Conservation (phyloP, 495 filamentous ascomycete species). For the Penicillium mononematosum region DNA sequence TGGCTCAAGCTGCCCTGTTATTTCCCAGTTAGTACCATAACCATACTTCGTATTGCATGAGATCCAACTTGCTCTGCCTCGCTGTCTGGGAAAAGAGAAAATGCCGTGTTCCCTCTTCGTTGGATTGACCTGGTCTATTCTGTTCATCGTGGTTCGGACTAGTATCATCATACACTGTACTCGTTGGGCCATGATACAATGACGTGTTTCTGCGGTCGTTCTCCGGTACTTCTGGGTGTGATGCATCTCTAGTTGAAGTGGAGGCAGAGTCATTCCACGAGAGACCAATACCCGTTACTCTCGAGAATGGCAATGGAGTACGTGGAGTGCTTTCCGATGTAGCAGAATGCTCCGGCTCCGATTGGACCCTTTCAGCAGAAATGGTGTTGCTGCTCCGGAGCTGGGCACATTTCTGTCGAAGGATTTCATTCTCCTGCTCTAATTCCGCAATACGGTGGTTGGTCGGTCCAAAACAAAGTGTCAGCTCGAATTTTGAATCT, state of each 20-base stretch:
- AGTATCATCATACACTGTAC: constrained; percentile 32
- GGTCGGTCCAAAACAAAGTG: constrained; percentile 20
- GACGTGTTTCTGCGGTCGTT: constrained; percentile 22
- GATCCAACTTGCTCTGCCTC: constrained; percentile 23
- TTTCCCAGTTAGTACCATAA: neutral
- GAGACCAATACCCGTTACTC: constrained; percentile 7
- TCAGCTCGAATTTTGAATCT: neutral
- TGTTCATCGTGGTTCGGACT: constrained; percentile 12
- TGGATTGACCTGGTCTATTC: constrained; percentile 9
- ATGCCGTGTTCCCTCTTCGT: constrained; percentile 22
- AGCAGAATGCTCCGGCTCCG: constrained; percentile 8
- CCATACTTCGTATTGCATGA: neutral
- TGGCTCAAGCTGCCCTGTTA: constrained; percentile 30
- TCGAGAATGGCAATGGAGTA: constrained; percentile 4
- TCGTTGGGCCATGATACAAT: constrained; percentile 35
- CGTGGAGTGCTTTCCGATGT: constrained; percentile 11
- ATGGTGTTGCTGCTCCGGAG: constrained; percentile 1
- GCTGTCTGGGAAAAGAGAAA: constrained; percentile 32
- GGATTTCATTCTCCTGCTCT: constrained; percentile 29
- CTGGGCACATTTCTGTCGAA: constrained; percentile 18
- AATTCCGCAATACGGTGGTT: constrained; percentile 30
- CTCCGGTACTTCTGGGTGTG: constrained; percentile 27
- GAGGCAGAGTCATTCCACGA: constrained; percentile 16
- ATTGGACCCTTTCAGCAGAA: neutral
- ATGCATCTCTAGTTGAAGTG: constrained; percentile 13